Evolutionary conservation across 768 basidiomycete genomes (phyloP), one percentile per base, ranked within the genome.

Genomic region (Agrocybe praecox): DNA sequence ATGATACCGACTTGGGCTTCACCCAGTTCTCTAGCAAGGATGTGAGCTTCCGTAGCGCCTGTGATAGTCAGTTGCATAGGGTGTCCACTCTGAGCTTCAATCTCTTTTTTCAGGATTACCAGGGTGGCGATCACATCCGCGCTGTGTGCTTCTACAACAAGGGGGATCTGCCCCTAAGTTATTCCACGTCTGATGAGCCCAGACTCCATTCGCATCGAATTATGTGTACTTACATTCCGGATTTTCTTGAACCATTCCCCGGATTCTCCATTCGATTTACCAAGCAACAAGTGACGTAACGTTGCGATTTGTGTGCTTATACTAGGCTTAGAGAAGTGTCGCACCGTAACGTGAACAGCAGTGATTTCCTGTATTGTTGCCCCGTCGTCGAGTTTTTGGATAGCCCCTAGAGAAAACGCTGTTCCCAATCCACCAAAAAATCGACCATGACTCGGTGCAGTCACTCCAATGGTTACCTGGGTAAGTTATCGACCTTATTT

Each of bases 71-170:
- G 61, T 56, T 74, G 79, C 46, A 90, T 76, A 8, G 65, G 62
- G 1, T 62, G 68, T n/a, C 74, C 69, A 17, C 72, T 82, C 33
- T 65, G 70, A 11, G 67, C 56, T 63, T 89, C 86, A 1, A 88
- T 74, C 62, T 90, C 83, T 51, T 73, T 73, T 71, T 90, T 91
- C 54, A 96, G 76, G 22, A 79, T 68, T 44, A 96, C 76, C 32
- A 96, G 70, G 0, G 88, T 84, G 1, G 89, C 91, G 59, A 96
- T 95, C 50, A 90, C 76, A 69, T 96, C 94, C 4, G 91, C 93
- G 62, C 79, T 92, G 60, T 88, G 76, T 2, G 83, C 86, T 52
- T 88, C 83, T 8, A 94, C 75, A 11, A 96, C 88, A 6, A 97
- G 74, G 2, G 91, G 88, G 19, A 94, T 77, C 33, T 77, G 65